Evolutionary conservation across 2,329 filamentous ascomycete species (phyloP).

Genomic region (Cladophialophora carrionii): DNA sequence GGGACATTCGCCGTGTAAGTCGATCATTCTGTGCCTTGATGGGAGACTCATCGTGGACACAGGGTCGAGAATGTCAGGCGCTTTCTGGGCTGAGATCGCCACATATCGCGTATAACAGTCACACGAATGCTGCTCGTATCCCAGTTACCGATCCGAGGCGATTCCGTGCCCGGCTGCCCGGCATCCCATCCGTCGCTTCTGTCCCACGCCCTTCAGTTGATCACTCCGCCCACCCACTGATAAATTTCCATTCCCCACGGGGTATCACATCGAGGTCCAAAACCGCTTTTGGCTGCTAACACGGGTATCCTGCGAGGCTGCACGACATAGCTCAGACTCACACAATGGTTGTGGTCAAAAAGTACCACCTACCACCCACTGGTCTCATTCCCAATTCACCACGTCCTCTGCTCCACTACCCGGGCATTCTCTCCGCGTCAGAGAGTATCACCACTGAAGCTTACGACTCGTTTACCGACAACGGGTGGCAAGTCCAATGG

Average conservation of each 20-base stretch:
- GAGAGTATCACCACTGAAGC: conserved; percentile 39
- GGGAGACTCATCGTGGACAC: not conserved
- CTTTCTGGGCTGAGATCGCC: not conserved
- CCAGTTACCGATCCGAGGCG: not conserved
- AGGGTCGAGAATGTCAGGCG: conserved; percentile 14
- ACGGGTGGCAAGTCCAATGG: conserved; percentile 61
- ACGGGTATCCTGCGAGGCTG: too few relatives aligned
- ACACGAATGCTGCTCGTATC: not conserved
- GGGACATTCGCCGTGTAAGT: conserved; percentile 27
- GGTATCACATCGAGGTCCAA: not conserved
- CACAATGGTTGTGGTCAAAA: conserved; percentile 60
- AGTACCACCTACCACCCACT: conserved; percentile 49
- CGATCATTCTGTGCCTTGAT: not conserved
- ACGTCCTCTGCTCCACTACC: conserved; percentile 59
- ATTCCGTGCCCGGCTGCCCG: not conserved
- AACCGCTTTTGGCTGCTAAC: not conserved
- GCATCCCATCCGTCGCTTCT: not conserved
- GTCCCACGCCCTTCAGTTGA: not conserved
- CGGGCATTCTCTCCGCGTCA: conserved; percentile 43
- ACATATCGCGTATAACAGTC: not conserved
- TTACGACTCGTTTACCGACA: conserved; percentile 52
- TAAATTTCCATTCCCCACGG: not conserved
- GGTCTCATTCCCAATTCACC: conserved; percentile 57
- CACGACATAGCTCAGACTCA: not conserved
- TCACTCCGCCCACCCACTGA: not conserved